Base-by-base conservation (phyloP, 2,329 filamentous ascomycete species). In the Ciborinia camelliae region DNA sequence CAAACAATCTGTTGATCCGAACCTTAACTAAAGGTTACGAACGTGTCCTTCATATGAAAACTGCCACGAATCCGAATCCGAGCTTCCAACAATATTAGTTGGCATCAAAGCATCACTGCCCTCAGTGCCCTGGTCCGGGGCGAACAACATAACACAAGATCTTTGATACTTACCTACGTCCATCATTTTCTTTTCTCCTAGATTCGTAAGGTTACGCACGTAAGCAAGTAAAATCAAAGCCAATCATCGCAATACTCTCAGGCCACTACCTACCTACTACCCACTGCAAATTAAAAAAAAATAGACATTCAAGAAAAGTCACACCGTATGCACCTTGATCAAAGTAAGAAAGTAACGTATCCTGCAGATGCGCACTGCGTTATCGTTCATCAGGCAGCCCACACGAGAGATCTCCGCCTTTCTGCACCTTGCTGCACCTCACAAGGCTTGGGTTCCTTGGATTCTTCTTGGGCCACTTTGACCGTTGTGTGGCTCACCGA, bases 341-440 rank as follows among this genome's bases (percentile, higher is more conserved):
- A n/a, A 51, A 32, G 48, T 51, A 51, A 51, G 12, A n/a, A 51
- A 32, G 48, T 51, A 51, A 51, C 48, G 48, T 45, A 45, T 45
- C 43, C 43, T 45, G 20, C 43, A n/a, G n/a, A n/a, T n/a, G n/a
- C n/a, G n/a, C n/a, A n/a, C n/a, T n/a, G n/a, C n/a, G n/a, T n/a
- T 51, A 2, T 57, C 37, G 54, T 57, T 57, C 54, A n/a, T 57
- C 26, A 32, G 54, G 39, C 39, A n/a, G 54, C 54, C 59, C 59
- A 35, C 35, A 41, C 10, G 15, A 32, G 2, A 41, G 59, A 62
- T 62, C 59, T 62, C 59, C 59, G 48, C 59, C 59, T 62, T 62
- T 62, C 59, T 62, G 59, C 59, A 62, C 59, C 37, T 26, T n/a
- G 18, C 58, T 61, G 58, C 58, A 61, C 23, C 32, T 62, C 59